Evolutionary conservation across 345 rosid genomes (phyloP), one percentile per base, ranked within the genome.

Genomic region (Citrus trifoliata): DNA sequence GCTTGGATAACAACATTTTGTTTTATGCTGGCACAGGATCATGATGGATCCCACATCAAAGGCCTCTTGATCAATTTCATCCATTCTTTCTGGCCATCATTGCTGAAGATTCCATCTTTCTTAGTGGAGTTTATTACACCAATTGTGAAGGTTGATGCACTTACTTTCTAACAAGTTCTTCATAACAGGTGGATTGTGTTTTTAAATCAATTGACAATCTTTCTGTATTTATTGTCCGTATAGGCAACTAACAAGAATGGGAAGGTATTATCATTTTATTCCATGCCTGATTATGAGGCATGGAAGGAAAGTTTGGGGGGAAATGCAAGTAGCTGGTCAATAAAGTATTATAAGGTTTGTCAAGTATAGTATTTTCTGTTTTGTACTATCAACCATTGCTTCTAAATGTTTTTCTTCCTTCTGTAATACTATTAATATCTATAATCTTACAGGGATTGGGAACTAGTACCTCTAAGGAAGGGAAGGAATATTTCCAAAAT

Each of bases 11-110:
- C 37, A 51, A 35, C 71, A 59, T 32, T 68, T 14, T 58, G 48
- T 59, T 71, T 53, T 80, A 40, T 85, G 60, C 70, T 78, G 82
- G 76, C 75, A 27, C 88, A 97, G 99, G 99, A 97, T 87, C 93
- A 94, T 74, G 98, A 97, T 83, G 99, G 98, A 53, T 97, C 98
- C 18, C 99, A 97, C 79, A 97, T 97, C 30, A 97, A 97, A 83
- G 99, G 99, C 13, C 86, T 97, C 70, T 75, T 97, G 83, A 97
- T 97, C 73, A 97, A 97, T 73, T 94, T 97, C 66, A 90, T 97
- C 71, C 98, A 97, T 83, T 87, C 95, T 74, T 97, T 94, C 85
- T 97, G 99, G 99, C 99, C 98, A 18, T 87, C 99, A 8, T 84
- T 97, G 82, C 90, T 97, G 61, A 93, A 77, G 86, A 84, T 93